Evolutionary conservation across 192 early-diverging fungal genomes (phyloP), one percentile per base, ranked within the genome.

Genomic region (Entophlyctis luteolus): DNA sequence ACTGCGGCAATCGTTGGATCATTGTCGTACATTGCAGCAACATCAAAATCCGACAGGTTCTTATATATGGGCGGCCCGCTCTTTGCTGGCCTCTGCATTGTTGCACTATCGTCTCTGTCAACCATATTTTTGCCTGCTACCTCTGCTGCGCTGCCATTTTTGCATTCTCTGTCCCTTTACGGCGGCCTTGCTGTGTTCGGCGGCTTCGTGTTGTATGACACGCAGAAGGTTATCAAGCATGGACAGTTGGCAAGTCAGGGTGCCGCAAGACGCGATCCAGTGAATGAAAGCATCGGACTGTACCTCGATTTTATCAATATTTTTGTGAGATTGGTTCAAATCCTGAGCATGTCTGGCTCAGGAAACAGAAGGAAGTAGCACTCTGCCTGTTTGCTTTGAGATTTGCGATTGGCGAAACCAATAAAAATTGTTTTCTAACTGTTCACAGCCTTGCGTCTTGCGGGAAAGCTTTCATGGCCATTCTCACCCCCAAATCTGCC

Each of bases 401-500:
- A 45, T n/a, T 45, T 45, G n/a, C n/a, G n/a, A n/a, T n/a, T n/a
- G n/a, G n/a, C n/a, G n/a, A n/a, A n/a, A n/a, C n/a, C n/a, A n/a
- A n/a, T n/a, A n/a, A n/a, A n/a, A n/a, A n/a, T n/a, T n/a, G n/a
- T n/a, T 46, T 45, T 31, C 27, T n/a, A 4, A 18, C 12, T 28
- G 29, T 29, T 60, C 31, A 60, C 12, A 58, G 29, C 28, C 55
- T 35, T 32, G 52, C 59, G 47, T 57, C 70, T 29, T 60, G 39
- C 29, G 84, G 88, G 72, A 77, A 79, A 56, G 72, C 62, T 50
- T 74, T 77, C 79, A 86, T 79, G 18, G 86, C 84, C 59, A 87
- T 83, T 53, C 86, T 72, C 6, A 88, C 67, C 53, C 81, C 87
- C 20, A 88, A 55, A 55, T 88, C 86, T 22, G 77, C 80, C 77